These are phyloP conservation scores for Eustoma russellianum DNA, from an alignment of 257 asterid genomes.

Conservation along the genomic window DNA sequence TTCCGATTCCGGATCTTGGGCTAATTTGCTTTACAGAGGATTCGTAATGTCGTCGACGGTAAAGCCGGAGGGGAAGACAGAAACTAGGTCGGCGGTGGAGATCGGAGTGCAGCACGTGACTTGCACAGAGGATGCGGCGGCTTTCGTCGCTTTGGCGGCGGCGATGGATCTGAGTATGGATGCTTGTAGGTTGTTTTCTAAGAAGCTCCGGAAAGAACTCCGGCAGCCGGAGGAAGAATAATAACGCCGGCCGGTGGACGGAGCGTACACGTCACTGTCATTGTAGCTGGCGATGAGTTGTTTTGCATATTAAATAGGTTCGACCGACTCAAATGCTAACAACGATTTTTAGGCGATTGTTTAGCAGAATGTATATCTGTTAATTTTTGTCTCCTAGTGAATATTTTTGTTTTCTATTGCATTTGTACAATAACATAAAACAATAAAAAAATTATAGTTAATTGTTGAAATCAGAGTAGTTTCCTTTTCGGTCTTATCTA, in stretches of 20 bases:
- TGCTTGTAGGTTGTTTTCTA: constrained; percentile 69
- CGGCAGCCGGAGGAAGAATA: constrained; percentile 51
- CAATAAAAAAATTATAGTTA: too few relatives aligned
- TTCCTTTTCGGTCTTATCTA: too few relatives aligned
- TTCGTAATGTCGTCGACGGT: constrained; percentile 89
- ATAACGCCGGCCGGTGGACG: constrained; percentile 1
- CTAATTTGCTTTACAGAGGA: constrained; percentile 57
- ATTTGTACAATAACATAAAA: too few relatives aligned
- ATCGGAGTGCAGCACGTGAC: constrained; percentile 88
- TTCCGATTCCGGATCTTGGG: constrained; percentile 89
- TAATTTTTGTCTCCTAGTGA: too few relatives aligned
- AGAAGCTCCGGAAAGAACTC: constrained; percentile 73
- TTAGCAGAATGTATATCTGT: too few relatives aligned
- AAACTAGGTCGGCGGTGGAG: constrained; percentile 73
- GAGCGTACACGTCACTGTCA: too few relatives aligned
- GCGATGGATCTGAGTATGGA: constrained; percentile 95
- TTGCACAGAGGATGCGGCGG: constrained; percentile 97
- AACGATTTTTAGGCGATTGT: too few relatives aligned
- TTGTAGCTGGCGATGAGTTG: too few relatives aligned
- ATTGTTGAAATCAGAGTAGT: too few relatives aligned
- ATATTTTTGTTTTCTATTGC: too few relatives aligned
- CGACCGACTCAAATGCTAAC: too few relatives aligned
- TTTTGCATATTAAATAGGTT: too few relatives aligned
- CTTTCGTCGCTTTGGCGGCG: constrained; percentile 89
- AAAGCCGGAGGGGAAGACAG: constrained; percentile 54